phyloP scores from a whole-genome alignment of 2,329 filamentous ascomycete genomes.

The Calycina marina region DNA sequence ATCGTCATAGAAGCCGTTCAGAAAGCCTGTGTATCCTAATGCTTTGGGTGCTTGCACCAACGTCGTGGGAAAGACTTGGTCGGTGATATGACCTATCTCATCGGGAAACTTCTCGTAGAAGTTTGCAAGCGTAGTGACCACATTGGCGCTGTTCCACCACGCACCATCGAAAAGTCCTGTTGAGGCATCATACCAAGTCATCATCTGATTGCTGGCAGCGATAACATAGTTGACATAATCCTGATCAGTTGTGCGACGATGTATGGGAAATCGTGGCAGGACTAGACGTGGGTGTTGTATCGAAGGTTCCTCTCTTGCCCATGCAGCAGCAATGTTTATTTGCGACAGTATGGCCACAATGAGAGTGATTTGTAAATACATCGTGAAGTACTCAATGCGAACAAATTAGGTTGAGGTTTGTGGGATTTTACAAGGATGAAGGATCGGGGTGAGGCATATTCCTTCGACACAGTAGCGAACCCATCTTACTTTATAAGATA shows the following conservation, averaged over 20 bases:
- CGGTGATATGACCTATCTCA: slow-evolving; percentile 4
- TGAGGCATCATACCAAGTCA: slow-evolving; percentile 42
- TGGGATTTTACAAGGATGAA: too few relatives aligned
- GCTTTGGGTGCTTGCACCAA: slow-evolving; percentile 12
- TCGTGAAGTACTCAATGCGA: slow-evolving; percentile 5
- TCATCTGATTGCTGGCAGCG: slow-evolving; percentile 31
- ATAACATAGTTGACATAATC: slow-evolving; percentile 15
- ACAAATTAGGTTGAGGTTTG: too few relatives aligned
- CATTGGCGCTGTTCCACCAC: slow-evolving; percentile 64
- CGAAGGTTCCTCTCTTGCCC: background rate
- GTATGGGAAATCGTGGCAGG: slow-evolving; percentile 2
- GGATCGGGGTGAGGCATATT: too few relatives aligned
- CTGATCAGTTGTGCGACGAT: slow-evolving; percentile 5
- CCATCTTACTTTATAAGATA: too few relatives aligned
- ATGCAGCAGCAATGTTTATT: background rate
- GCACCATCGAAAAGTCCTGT: slow-evolving; percentile 48
- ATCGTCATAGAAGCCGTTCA: slow-evolving; percentile 43
- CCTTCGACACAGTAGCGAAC: too few relatives aligned
- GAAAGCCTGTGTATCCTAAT: slow-evolving; percentile 28
- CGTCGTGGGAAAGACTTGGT: slow-evolving; percentile 14
- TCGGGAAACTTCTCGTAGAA: slow-evolving; percentile 21
- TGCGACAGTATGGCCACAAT: background rate
- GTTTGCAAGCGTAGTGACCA: slow-evolving; percentile 47
- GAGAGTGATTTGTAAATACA: slow-evolving; percentile 2
- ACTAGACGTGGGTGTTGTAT: background rate